Evolutionary conservation across 208 protist species (phyloP).

Genomic region (Lotmaria passim): DNA sequence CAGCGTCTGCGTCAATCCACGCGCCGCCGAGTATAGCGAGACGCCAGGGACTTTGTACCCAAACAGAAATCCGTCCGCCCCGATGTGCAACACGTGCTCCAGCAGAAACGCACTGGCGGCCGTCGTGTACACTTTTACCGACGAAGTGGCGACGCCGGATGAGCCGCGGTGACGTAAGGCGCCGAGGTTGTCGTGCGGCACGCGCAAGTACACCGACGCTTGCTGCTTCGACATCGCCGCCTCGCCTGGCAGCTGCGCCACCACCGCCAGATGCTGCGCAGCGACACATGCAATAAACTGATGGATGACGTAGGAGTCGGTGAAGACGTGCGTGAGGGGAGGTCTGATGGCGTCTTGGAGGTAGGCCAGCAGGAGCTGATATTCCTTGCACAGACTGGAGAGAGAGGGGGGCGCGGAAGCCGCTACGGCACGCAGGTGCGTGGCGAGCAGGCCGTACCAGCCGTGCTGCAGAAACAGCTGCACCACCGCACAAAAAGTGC

Average conservation of each 20-base stretch:
- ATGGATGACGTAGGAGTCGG: conserved; percentile 33
- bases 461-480: conserved; percentile 34
- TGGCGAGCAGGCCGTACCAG: conserved; percentile 19
- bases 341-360: conserved; percentile 3
- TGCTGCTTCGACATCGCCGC: conserved; percentile 11
- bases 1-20: conserved; percentile 20
- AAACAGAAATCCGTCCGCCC: conserved; percentile 10
- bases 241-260: conserved; percentile 15
- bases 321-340: conserved; percentile 17
- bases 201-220: conserved; percentile 26
- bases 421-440: neutral
- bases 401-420: neutral
- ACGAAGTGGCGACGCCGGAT: neutral
- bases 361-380: conserved; percentile 25
- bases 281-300: conserved; percentile 26
- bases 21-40: conserved; percentile 10
- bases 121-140: conserved; percentile 16
- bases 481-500: conserved; percentile 11
- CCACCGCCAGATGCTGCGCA: conserved; percentile 17
- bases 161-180: neutral
- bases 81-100: conserved; percentile 21
- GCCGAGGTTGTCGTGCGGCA: conserved; percentile 30
- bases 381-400: conserved; percentile 18
- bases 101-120: neutral
- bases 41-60: conserved; percentile 33